These are phyloP conservation scores for Sphaceloma murrayae DNA, from an alignment of 2,329 filamentous ascomycete species.

Conservation along the genomic window DNA sequence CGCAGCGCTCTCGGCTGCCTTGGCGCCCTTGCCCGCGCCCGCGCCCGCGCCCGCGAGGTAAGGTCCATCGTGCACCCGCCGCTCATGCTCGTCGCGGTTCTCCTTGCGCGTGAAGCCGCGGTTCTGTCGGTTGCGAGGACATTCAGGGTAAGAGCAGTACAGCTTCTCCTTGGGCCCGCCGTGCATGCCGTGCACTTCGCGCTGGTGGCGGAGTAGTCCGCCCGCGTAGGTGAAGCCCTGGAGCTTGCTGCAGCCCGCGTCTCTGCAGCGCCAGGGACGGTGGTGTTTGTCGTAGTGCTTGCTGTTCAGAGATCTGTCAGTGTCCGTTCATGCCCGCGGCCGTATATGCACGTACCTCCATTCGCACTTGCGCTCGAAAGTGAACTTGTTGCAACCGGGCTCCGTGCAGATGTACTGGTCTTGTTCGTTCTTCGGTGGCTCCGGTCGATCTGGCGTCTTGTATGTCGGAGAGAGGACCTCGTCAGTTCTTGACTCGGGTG, in stretches of 20 bases:
- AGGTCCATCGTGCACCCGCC: conserved; percentile 59
- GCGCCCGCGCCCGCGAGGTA: too few species aligned
- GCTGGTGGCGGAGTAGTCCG: conserved; percentile 77
- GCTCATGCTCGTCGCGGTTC: conserved; percentile 86
- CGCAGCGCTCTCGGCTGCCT: conserved; percentile 18
- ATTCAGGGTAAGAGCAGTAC: conserved; percentile 66
- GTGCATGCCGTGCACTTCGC: conserved; percentile 86
- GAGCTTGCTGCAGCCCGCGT: conserved; percentile 78
- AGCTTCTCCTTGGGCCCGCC: conserved; percentile 79
- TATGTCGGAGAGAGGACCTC: background rate
- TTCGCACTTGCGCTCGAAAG: conserved; percentile 78
- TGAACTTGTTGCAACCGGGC: conserved; percentile 57
- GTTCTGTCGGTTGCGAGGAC: conserved; percentile 76
- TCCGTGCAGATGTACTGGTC: conserved; percentile 68
- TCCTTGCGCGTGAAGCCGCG: conserved; percentile 89
- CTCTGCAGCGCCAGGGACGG: conserved; percentile 76
- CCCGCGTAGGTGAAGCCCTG: conserved; percentile 93
- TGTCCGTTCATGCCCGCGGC: background rate
- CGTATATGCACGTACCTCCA: conserved; percentile 63
- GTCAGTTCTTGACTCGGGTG: conserved; percentile 5
- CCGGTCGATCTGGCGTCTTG: conserved; percentile 4
- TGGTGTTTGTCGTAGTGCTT: conserved; percentile 99
- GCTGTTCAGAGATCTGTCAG: conserved; percentile 38
- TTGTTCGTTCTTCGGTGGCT: conserved; percentile 51
- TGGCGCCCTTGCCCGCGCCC: too few species aligned